These are phyloP conservation scores for Diutina catenulata DNA, from an alignment of 1,139 yeast species.

Conservation along the genomic window DNA sequence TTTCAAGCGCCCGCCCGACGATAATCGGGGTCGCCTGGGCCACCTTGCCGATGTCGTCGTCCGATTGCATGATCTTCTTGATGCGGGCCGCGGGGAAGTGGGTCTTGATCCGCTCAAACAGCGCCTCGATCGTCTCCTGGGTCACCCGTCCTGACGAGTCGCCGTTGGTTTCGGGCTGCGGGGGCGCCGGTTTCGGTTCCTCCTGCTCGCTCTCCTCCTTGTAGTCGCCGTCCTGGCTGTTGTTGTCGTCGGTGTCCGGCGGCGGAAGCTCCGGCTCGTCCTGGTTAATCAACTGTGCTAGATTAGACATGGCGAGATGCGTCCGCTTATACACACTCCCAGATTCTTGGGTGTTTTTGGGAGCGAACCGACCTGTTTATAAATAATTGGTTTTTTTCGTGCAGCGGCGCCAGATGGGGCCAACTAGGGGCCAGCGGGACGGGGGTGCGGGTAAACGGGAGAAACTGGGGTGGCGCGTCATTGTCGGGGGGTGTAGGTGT, in stretches of 20 bases:
- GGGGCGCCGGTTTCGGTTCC: not conserved
- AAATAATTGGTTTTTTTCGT: no score
- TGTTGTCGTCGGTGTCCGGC: not conserved
- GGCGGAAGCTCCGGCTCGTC: not conserved
- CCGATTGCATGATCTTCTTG: constrained; percentile 94
- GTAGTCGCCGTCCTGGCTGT: not conserved
- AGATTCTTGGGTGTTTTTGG: not conserved
- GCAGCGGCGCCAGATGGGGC: no score
- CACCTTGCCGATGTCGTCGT: constrained; percentile 96
- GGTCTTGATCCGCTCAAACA: constrained; percentile 57
- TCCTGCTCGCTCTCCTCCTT: not conserved
- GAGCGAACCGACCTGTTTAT: no score
- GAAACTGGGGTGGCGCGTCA: no score
- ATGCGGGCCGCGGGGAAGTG: constrained; percentile 97
- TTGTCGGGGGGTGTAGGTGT: no score
- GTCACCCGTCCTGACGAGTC: constrained; percentile 6
- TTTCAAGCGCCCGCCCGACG: constrained; percentile 88
- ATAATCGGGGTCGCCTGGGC: constrained; percentile 98
- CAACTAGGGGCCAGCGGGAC: no score
- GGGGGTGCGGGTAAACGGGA: no score
- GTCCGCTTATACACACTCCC: not conserved
- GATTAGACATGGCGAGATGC: constrained; percentile 2
- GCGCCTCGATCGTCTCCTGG: constrained; percentile 9
- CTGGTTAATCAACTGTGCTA: not conserved
- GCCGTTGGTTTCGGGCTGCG: not conserved